These are phyloP conservation scores for Cubamyces sp. DNA, from an alignment of 768 basidiomycete species.

Conservation along the genomic window DNA sequence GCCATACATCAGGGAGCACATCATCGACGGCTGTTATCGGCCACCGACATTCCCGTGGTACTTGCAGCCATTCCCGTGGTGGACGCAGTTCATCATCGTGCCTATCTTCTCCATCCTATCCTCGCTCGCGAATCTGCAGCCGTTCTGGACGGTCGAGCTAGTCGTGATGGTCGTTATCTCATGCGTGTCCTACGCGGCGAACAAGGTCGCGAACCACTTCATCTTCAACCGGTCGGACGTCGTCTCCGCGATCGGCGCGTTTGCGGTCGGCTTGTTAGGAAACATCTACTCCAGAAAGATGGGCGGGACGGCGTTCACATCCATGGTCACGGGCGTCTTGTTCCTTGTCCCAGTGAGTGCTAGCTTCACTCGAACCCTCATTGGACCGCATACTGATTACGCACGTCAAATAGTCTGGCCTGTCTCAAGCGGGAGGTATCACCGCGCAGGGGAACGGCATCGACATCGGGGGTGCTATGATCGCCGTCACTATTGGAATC, in stretches of 20 bases:
- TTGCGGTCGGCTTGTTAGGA: constrained; percentile 77
- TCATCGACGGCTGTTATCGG: constrained; percentile 73
- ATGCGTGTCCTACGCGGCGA: constrained; percentile 76
- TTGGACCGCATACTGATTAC: background rate
- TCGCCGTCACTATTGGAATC: constrained; percentile 88
- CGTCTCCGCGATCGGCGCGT: constrained; percentile 85
- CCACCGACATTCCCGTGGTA: constrained; percentile 70
- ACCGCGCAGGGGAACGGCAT: constrained; percentile 81
- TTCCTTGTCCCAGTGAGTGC: constrained; percentile 82
- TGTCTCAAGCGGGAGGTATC: constrained; percentile 86
- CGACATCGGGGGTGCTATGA: constrained; percentile 87
- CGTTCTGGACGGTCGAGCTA: constrained; percentile 69
- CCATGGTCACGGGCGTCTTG: constrained; percentile 88
- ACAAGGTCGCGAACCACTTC: constrained; percentile 82
- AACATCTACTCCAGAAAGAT: constrained; percentile 82
- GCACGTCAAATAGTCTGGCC: constrained; percentile 59
- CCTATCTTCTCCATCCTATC: constrained; percentile 73
- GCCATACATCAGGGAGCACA: constrained; percentile 47
- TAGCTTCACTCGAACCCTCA: background rate
- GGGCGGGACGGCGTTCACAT: constrained; percentile 86
- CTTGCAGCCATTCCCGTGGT: constrained; percentile 79
- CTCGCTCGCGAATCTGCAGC: constrained; percentile 80
- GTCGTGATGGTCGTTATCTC: constrained; percentile 86
- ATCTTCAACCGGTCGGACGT: constrained; percentile 86
- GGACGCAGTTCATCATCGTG: constrained; percentile 77